These are phyloP conservation scores for Ophiostoma triangulosporum DNA, from an alignment of 2,329 filamentous ascomycete species.

Conservation along the genomic window DNA sequence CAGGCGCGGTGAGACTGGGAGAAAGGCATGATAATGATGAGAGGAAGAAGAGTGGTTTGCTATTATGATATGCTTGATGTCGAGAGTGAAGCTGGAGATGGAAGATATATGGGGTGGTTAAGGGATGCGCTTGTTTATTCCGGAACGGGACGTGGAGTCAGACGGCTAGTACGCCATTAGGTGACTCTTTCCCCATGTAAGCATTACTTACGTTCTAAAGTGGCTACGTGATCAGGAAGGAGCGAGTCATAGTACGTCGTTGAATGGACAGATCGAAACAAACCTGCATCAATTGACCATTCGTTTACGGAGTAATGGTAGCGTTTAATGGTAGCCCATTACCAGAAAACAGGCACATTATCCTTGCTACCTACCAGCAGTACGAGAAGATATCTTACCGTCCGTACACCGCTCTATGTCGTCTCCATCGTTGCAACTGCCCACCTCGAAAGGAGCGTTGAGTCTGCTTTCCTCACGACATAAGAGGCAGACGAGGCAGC, in stretches of 20 bases:
- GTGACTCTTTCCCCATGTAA: conserved; percentile 7
- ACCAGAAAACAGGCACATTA: too few species aligned
- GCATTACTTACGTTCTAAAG: too few species aligned
- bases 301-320: too few species aligned
- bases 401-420: too few species aligned
- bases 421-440: too few species aligned
- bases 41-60: neutral
- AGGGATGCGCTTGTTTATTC: neutral
- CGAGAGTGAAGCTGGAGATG: neutral
- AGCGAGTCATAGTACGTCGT: too few species aligned
- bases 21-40: neutral
- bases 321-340: too few species aligned
- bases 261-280: too few species aligned
- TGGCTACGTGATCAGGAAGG: neutral
- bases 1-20: neutral
- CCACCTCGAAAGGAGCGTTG: neutral
- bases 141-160: neutral
- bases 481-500: neutral
- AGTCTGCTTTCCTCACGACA: neutral
- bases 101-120: neutral
- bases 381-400: too few species aligned
- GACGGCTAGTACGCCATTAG: neutral
- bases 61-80: neutral
- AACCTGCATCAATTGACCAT: too few species aligned
- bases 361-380: too few species aligned